phyloP scores from a whole-genome alignment of 176 grass and related monocot species.

The Cenchrus americanus region DNA sequence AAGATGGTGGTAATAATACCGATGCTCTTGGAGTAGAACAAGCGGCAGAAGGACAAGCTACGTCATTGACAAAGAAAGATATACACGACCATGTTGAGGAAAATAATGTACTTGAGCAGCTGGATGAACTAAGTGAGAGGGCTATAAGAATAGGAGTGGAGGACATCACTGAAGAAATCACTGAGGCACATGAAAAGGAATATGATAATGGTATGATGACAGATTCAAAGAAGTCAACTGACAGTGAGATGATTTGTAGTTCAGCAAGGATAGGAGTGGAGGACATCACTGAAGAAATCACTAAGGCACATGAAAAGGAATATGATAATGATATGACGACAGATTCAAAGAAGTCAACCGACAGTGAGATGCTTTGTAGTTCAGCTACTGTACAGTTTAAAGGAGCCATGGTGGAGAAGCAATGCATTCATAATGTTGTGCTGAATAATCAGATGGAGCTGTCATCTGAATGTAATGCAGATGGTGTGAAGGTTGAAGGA shows the following conservation, averaged over 20 bases:
- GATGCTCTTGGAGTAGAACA: slow-evolving; percentile 41
- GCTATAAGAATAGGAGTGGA: not conserved
- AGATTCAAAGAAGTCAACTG: slow-evolving; percentile 30
- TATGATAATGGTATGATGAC: slow-evolving; percentile 27
- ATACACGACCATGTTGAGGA: slow-evolving; percentile 24
- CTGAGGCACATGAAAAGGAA: slow-evolving; percentile 15
- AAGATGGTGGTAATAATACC: slow-evolving; percentile 6
- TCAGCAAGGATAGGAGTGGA: not conserved
- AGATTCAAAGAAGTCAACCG: slow-evolving; percentile 29
- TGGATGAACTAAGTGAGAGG: slow-evolving; percentile 14
- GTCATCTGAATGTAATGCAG: slow-evolving; percentile 19
- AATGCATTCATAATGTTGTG: slow-evolving; percentile 31
- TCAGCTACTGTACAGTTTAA: slow-evolving; percentile 33
- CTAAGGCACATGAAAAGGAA: slow-evolving; percentile 16
- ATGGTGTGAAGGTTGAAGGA: slow-evolving; percentile 28
- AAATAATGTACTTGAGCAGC: slow-evolving; percentile 17
- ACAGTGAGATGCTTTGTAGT: slow-evolving; percentile 4
- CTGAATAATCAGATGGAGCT: slow-evolving; percentile 29
- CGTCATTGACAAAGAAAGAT: not conserved
- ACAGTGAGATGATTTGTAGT: not conserved
- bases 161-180: slow-evolving; percentile 25
- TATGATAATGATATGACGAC: slow-evolving; percentile 26
- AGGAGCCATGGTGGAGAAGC: slow-evolving; percentile 8
- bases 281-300: slow-evolving; percentile 24
- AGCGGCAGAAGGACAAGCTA: slow-evolving; percentile 20